Base-by-base conservation (phyloP, 768 basidiomycete genomes). In the Filobasidium wieringae region DNA sequence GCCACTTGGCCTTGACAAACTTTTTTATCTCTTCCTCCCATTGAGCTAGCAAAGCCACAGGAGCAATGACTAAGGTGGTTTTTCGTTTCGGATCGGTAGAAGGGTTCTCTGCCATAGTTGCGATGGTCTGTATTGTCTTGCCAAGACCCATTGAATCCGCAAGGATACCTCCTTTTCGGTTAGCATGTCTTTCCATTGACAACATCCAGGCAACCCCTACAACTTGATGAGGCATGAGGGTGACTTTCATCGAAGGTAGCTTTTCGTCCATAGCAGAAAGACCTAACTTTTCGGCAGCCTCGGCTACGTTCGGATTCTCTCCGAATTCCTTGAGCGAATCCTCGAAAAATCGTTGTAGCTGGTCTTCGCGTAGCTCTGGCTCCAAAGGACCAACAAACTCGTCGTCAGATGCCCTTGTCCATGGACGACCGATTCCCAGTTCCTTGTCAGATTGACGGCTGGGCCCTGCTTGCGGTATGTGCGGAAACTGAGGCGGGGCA, bases 61-160 rank as follows among this genome's bases (percentile, higher is more conserved):
- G 84, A 1, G 83, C 82, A 26, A 87, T 68, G 56, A 88, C 81
- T 0, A 88, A 77, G 24, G 80, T 87, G 0, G 81, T 80, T 71
- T 84, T 84, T 70, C 79, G 76, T 22, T 67, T 68, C 0, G 77
- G 77, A 60, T 84, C 78, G 1, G 64, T 56, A 0, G 82, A 78
- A 7, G 67, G 74, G 66, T 86, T 84, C 53, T 76, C 76, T 27
- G 79, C 72, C 64, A 86, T 80, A 1, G 77, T 66, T 0, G 92
- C 95, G 59, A 96, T 95, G 37, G 88, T 90, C 67, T 92, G 88
- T 52, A 91, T 89, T 0, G 90, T 92, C 75, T 92, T 92, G 61
- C 90, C 90, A 57, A 93, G 86, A 83, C 91, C 90, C 91, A 93
- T 92, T 76, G 90, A 87, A 67, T 73, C 69, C 12, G 65, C 69